phyloP scores from a whole-genome alignment of 2,329 filamentous ascomycete species.

The Madurella fahalii region DNA sequence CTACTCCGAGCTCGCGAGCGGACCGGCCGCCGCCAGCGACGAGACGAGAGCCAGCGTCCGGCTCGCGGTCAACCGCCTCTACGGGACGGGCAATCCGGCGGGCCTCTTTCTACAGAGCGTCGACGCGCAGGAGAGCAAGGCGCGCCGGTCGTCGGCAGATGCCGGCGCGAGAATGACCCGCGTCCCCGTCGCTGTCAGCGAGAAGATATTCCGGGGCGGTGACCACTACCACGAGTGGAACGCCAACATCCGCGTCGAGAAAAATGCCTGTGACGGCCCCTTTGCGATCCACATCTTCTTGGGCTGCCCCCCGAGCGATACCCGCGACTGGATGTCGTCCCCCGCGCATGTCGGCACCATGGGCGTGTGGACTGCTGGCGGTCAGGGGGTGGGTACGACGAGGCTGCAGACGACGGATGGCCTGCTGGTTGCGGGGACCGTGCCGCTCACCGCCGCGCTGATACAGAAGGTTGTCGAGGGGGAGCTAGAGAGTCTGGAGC shows the following conservation, averaged over 20 bases:
- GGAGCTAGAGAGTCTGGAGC: slow-evolving; percentile 17
- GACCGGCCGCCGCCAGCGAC: slow-evolving; percentile 32
- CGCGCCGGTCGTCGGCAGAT: neutral
- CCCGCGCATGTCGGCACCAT: slow-evolving; percentile 59
- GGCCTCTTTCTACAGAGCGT: slow-evolving; percentile 26
- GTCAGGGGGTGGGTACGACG: slow-evolving; percentile 24
- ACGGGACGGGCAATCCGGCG: slow-evolving; percentile 47
- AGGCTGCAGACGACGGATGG: slow-evolving; percentile 35
- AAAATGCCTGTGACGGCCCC: slow-evolving; percentile 56
- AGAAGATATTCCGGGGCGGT: slow-evolving; percentile 33
- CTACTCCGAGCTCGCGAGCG: slow-evolving; percentile 57
- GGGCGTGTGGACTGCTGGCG: slow-evolving; percentile 39
- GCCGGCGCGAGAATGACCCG: neutral
- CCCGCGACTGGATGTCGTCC: slow-evolving; percentile 47
- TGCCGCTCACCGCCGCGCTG: slow-evolving; percentile 50
- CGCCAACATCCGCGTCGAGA: slow-evolving; percentile 60
- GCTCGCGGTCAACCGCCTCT: slow-evolving; percentile 56
- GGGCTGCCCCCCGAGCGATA: slow-evolving; percentile 46
- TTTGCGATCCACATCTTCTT: slow-evolving; percentile 68
- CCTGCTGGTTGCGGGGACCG: slow-evolving; percentile 43
- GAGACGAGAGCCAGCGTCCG: slow-evolving; percentile 37
- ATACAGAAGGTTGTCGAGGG: slow-evolving; percentile 36
- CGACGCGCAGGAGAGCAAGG: neutral
- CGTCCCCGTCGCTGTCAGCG: neutral
- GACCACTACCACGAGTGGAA: slow-evolving; percentile 60